These are phyloP conservation scores for Cercis canadensis DNA, from an alignment of 306 rosid species.

Conservation along the genomic window DNA sequence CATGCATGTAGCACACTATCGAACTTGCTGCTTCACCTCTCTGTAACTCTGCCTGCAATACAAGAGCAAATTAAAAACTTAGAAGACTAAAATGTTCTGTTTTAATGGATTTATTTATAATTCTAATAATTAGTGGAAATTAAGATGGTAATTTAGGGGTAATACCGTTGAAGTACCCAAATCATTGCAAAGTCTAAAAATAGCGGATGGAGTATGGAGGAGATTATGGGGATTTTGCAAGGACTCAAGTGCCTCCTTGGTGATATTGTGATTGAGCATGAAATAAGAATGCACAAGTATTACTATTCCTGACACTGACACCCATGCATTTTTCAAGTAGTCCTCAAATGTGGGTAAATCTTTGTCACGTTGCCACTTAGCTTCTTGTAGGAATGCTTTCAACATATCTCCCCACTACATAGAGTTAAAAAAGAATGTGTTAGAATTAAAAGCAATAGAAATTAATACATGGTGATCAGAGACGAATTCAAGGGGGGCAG, in stretches of 20 bases:
- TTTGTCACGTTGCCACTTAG: conserved; percentile 42
- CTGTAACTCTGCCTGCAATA: conserved; percentile 43
- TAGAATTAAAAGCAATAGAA: no score
- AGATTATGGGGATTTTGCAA: conserved; percentile 41
- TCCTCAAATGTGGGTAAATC: conserved; percentile 33
- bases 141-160: no score
- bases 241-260: conserved; percentile 43
- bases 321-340: conserved; percentile 55
- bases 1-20: conserved; percentile 23
- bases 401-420: conserved; percentile 49
- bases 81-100: no score
- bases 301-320: conserved; percentile 48
- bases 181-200: conserved; percentile 68
- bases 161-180: conserved; percentile 57
- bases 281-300: conserved; percentile 52
- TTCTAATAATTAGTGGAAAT: no score
- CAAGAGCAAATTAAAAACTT: no score
- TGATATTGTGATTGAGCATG: conserved; percentile 34
- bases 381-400: conserved; percentile 52
- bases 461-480: no score
- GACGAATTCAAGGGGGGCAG: no score
- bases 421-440: no score
- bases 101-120: no score
- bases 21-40: conserved; percentile 47
- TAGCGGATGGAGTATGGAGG: conserved; percentile 42